phyloP scores from a whole-genome alignment of 768 basidiomycete species.

The Tylopilus sp. region DNA sequence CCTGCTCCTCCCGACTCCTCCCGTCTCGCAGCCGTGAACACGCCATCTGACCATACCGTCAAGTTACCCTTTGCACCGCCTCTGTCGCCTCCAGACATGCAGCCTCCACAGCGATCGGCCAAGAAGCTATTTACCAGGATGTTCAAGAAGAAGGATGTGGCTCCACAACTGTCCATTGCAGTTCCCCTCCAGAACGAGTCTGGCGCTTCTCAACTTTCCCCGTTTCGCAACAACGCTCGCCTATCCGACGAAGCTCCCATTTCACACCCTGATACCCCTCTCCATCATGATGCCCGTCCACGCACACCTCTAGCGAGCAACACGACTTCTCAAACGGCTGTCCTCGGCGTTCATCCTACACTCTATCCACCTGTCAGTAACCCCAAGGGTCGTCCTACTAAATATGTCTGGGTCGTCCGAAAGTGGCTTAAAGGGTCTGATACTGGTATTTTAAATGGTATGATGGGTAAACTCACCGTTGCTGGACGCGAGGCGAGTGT shows the following conservation, averaged over 20 bases:
- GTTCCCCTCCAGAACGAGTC: conserved; percentile 27
- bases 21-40: neutral
- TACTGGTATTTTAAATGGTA: conserved; percentile 41
- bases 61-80: conserved; percentile 17
- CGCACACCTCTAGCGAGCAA: conserved; percentile 11
- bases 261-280: conserved; percentile 8
- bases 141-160: conserved; percentile 55
- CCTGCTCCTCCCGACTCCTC: conserved; percentile 6
- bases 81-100: conserved; percentile 12
- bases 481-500: conserved; percentile 22
- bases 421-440: conserved; percentile 68
- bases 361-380: conserved; percentile 47
- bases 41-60: conserved; percentile 1
- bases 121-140: conserved; percentile 66
- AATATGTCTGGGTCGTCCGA: conserved; percentile 75
- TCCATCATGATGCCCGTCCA: conserved; percentile 11
- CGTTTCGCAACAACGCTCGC: conserved; percentile 2
- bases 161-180: conserved; percentile 18
- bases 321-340: conserved; percentile 37
- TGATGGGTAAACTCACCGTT: conserved; percentile 39
- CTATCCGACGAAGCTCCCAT: conserved; percentile 17
- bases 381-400: conserved; percentile 38
- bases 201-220: conserved; percentile 17
- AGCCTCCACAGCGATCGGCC: conserved; percentile 41
- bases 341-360: conserved; percentile 69